Percentiles rank a stretch among this genome's conserved stretches.
phyloP scores from a whole-genome alignment of 1,284 basidiomycete genomes.

The Trametes pubescens region DNA sequence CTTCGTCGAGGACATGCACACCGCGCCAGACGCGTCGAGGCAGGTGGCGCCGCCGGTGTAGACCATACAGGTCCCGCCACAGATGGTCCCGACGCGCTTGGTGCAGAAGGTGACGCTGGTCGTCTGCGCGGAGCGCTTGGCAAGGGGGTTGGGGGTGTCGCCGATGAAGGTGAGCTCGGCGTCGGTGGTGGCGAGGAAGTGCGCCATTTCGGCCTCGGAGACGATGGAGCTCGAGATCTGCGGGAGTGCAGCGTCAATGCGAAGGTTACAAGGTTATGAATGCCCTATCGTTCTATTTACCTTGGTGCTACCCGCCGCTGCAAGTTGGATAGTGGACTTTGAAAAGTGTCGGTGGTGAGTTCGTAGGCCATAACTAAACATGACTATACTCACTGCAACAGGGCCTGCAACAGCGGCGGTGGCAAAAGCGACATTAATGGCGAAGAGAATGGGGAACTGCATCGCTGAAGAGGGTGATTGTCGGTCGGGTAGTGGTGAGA shows the following conservation, averaged over 20 bases:
- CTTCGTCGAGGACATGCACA: slow-evolving; percentile 7
- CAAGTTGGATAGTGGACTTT: no score
- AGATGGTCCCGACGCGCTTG: slow-evolving; percentile 12
- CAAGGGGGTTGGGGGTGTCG: slow-evolving; percentile 6
- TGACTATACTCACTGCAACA: not conserved
- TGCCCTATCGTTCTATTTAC: no score
- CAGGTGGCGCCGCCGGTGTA: slow-evolving; percentile 14
- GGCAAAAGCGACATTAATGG: not conserved
- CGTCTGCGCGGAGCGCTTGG: slow-evolving; percentile 6
- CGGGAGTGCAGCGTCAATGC: no score
- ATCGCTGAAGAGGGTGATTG: not conserved
- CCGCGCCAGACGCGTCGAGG: slow-evolving; percentile 10
- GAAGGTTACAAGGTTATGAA: no score
- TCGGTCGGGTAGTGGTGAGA: not conserved
- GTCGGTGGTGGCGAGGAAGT: slow-evolving; percentile 15
- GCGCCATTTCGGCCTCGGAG: slow-evolving; percentile 7
- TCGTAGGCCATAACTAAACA: not conserved
- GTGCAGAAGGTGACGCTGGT: slow-evolving; percentile 11
- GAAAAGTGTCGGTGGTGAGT: not conserved
- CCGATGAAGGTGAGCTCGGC: slow-evolving; percentile 20
- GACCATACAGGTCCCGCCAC: slow-evolving; percentile 12
- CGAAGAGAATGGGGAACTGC: slow-evolving; percentile 13
- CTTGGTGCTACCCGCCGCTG: no score
- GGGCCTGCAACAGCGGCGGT: not conserved
- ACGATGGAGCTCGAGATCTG: not conserved